Conservation (phyloP, 2,329 filamentous ascomycete species). For the Knufia fluminis region DNA sequence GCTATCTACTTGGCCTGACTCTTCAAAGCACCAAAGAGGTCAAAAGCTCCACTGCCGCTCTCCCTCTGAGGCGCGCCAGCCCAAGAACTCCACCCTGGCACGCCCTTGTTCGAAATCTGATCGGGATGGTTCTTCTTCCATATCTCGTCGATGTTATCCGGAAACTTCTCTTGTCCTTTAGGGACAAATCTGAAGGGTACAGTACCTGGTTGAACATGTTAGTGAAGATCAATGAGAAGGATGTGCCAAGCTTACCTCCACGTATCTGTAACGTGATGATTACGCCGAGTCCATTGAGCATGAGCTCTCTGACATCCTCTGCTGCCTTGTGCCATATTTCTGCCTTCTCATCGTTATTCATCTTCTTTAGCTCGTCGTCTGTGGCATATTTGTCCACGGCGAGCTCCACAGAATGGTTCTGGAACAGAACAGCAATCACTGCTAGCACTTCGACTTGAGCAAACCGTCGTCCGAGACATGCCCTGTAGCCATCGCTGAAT, state of each 20-base stretch:
- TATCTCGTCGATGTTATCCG: conserved; percentile 22
- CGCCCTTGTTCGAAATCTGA: conserved; percentile 8
- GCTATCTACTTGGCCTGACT: no score
- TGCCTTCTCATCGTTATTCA: conserved; percentile 40
- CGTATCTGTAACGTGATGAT: conserved; percentile 65
- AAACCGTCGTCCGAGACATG: conserved; percentile 48
- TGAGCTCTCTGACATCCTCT: conserved; percentile 41
- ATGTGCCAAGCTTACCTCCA: conserved; percentile 26
- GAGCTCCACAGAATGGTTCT: conserved; percentile 58
- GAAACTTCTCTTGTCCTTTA: conserved; percentile 61
- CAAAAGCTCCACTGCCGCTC: background rate
- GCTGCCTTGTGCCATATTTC: conserved; percentile 55
- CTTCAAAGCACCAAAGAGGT: background rate
- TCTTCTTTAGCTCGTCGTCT: conserved; percentile 45
- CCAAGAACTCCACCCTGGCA: conserved; percentile 11
- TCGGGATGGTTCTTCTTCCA: conserved; percentile 23
- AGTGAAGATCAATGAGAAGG: background rate
- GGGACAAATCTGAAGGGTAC: conserved; percentile 61
- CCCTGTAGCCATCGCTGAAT: conserved; percentile 47
- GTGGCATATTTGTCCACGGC: conserved; percentile 53
- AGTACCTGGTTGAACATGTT: conserved; percentile 23
- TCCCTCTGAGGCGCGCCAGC: background rate
- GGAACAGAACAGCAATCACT: conserved; percentile 44
- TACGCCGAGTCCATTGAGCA: conserved; percentile 48
- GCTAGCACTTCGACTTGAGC: conserved; percentile 49